phyloP scores from a whole-genome alignment of 2,329 filamentous ascomycete species.

The Pseudogymnoascus sp. region DNA sequence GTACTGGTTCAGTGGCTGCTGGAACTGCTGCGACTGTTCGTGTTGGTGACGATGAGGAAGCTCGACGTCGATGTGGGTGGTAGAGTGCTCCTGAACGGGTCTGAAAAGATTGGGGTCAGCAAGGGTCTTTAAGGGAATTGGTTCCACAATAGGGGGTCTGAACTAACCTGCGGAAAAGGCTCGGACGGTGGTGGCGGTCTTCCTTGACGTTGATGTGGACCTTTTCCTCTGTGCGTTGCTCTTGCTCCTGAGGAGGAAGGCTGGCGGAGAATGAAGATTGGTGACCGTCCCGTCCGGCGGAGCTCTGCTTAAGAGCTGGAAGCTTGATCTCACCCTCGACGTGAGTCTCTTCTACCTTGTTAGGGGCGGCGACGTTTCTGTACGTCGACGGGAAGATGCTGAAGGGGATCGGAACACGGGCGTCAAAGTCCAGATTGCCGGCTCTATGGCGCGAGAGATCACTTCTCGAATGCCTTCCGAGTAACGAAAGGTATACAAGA shows the following conservation, averaged over 20 bases:
- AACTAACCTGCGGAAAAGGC: slow-evolving; percentile 32
- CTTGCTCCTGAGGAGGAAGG: slow-evolving; percentile 53
- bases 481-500: slow-evolving; percentile 62
- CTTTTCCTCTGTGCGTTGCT: slow-evolving; percentile 58
- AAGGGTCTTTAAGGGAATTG: slow-evolving; percentile 16
- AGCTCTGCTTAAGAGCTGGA: slow-evolving; percentile 53
- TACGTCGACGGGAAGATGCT: slow-evolving; percentile 99
- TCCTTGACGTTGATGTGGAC: slow-evolving; percentile 71
- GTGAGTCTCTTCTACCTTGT: slow-evolving; percentile 61
- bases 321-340: slow-evolving; percentile 84
- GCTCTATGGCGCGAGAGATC: slow-evolving; percentile 59
- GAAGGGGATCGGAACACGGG: slow-evolving; percentile 97
- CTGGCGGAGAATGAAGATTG: slow-evolving; percentile 64
- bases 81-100: slow-evolving; percentile 33
- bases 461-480: slow-evolving; percentile 63
- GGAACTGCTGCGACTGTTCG: slow-evolving; percentile 32
- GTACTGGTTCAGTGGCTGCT: slow-evolving; percentile 54
- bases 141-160: slow-evolving; percentile 18
- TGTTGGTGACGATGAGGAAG: slow-evolving; percentile 26
- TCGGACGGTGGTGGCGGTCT: slow-evolving; percentile 67
- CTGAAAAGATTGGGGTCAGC: slow-evolving; percentile 14
- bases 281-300: slow-evolving; percentile 95
- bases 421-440: slow-evolving; percentile 99
- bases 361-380: slow-evolving; percentile 59
- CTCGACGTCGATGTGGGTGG: slow-evolving; percentile 44